Percentiles rank a stretch among this genome's conserved stretches.
Conservation (phyloP, 257 asterid species). For the Plectranthus barbatus region DNA sequence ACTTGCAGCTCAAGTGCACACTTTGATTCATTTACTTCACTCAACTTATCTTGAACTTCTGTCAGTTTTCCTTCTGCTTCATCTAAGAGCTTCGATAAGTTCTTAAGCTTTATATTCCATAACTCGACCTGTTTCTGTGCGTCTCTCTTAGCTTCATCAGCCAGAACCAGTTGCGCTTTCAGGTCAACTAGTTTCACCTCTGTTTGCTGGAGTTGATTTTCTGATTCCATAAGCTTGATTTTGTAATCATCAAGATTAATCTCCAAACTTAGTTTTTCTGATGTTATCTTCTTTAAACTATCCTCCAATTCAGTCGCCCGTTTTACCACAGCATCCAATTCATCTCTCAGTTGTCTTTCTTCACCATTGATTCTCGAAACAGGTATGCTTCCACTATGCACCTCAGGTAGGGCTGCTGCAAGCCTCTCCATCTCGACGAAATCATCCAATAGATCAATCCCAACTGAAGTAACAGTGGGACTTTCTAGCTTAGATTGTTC, state of each 20-base stretch:
- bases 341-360: too few relatives aligned
- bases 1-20: slow-evolving; percentile 27
- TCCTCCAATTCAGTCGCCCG: slow-evolving; percentile 43
- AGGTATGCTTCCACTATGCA: slow-evolving; percentile 8
- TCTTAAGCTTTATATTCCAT: slow-evolving; percentile 30
- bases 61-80: slow-evolving; percentile 36
- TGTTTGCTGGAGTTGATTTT: slow-evolving; percentile 40
- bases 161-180: slow-evolving; percentile 35
- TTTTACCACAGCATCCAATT: slow-evolving; percentile 25
- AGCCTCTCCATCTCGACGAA: slow-evolving; percentile 90
- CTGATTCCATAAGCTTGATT: slow-evolving; percentile 44
- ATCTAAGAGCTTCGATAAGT: slow-evolving; percentile 31
- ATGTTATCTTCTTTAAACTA: slow-evolving; percentile 31
- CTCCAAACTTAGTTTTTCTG: slow-evolving; percentile 46
- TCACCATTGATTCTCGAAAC: slow-evolving; percentile 13
- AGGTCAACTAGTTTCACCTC: slow-evolving; percentile 30
- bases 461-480: slow-evolving; percentile 30
- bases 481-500: slow-evolving; percentile 26
- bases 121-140: slow-evolving; percentile 32
- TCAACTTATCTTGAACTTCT: slow-evolving; percentile 35
- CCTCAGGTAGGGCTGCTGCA: slow-evolving; percentile 45
- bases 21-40: slow-evolving; percentile 29
- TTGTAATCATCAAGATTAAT: slow-evolving; percentile 35
- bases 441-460: slow-evolving; percentile 76
- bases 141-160: slow-evolving; percentile 41